A percentile compares a stretch with the other conserved stretches of the same genome.
Evolutionary conservation across 352 stramenopile species (phyloP).

Genomic region (Pseudoperonospora humuli): DNA sequence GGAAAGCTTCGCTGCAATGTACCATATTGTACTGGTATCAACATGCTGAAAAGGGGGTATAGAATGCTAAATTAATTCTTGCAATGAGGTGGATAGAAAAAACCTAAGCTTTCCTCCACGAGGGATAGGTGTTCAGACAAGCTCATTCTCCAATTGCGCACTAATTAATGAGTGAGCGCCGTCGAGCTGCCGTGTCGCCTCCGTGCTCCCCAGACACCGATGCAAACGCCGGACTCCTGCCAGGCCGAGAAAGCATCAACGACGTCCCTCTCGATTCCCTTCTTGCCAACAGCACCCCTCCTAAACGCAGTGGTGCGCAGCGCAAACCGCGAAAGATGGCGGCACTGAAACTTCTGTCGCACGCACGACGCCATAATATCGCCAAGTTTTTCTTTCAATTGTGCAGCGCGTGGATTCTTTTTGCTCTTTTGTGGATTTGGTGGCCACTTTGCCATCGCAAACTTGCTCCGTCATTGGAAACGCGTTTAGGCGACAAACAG

Average conservation of each 20-base stretch:
- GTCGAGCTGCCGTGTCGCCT: slow-evolving; percentile 5
- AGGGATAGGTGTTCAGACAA: no score
- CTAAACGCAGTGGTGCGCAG: slow-evolving; percentile 9
- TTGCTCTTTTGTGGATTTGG: slow-evolving; percentile 36
- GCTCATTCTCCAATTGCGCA: no score
- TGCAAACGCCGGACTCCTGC: slow-evolving; percentile 15
- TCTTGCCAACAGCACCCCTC: slow-evolving; percentile 3
- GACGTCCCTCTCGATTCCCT: slow-evolving; percentile 18
- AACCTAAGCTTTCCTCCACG: no score
- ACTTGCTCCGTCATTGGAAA: slow-evolving; percentile 23
- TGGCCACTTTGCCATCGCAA: slow-evolving; percentile 38
- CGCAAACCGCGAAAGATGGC: slow-evolving; percentile 17
- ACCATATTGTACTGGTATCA: no score
- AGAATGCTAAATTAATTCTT: no score
- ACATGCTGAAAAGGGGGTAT: no score
- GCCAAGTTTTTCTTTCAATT: slow-evolving; percentile 9
- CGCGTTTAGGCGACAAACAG: slow-evolving; percentile 25
- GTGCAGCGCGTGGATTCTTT: slow-evolving; percentile 26
- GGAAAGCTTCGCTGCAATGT: no score
- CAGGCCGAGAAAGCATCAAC: slow-evolving; percentile 12
- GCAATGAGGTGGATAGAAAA: no score
- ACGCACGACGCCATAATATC: slow-evolving; percentile 6
- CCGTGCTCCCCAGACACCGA: slow-evolving; percentile 12
- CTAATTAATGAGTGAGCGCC: no score
- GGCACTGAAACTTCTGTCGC: slow-evolving; percentile 19